Conservation (phyloP, 2,329 filamentous ascomycete species). For the Fusarium setosum region DNA sequence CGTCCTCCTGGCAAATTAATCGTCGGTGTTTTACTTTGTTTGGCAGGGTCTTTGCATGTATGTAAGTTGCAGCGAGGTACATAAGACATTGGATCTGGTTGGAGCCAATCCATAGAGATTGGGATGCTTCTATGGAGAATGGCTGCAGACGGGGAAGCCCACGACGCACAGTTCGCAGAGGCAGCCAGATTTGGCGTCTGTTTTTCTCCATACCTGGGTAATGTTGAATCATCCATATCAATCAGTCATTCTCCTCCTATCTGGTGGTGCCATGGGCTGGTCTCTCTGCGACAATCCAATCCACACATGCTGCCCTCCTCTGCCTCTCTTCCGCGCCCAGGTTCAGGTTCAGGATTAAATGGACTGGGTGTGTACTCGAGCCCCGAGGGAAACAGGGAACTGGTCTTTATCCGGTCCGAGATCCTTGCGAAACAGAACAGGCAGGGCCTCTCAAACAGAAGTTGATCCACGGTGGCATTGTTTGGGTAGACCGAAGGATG, state of each 20-base stretch:
- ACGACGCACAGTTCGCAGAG: neutral
- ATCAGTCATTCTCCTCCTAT: neutral
- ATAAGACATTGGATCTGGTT: neutral
- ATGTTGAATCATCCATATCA: slow-evolving; percentile 6
- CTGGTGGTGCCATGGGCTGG: neutral
- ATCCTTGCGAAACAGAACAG: slow-evolving; percentile 23
- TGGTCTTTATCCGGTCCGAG: slow-evolving; percentile 31
- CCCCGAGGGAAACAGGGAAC: slow-evolving; percentile 18
- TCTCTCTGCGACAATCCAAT: slow-evolving; percentile 2
- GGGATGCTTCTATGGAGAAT: neutral
- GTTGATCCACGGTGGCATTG: slow-evolving; percentile 12
- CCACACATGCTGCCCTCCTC: neutral
- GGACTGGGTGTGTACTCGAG: slow-evolving; percentile 8
- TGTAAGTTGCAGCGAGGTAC: neutral
- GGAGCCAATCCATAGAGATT: neutral
- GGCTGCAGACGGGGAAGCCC: neutral
- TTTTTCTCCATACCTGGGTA: neutral
- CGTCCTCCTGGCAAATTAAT: slow-evolving; percentile 12
- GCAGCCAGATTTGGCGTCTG: slow-evolving; percentile 3
- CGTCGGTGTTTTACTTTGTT: slow-evolving; percentile 14
- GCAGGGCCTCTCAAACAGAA: slow-evolving; percentile 4
- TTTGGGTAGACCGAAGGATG: slow-evolving; percentile 1
- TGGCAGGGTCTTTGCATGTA: slow-evolving; percentile 21
- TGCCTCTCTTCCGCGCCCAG: neutral
- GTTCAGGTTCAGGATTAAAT: slow-evolving; percentile 15